Evolutionary conservation across 208 protist species (phyloP).

Genomic region (Leptomonas seymouri): DNA sequence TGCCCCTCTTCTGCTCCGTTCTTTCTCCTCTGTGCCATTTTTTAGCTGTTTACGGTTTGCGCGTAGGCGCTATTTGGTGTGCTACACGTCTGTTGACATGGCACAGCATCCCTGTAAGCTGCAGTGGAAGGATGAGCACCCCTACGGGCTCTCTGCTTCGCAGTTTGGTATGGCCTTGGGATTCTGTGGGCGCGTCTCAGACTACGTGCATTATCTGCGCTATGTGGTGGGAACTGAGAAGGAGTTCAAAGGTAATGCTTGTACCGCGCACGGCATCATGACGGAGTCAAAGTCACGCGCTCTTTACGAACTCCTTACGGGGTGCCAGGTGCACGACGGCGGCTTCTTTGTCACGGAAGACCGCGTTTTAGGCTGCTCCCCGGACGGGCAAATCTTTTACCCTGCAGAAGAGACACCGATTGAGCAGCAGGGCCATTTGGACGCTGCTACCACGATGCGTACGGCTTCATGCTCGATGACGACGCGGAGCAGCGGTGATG

Average conservation of each 20-base stretch:
- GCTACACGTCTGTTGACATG: conserved; percentile 38
- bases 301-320: conserved; percentile 87
- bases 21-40: no score
- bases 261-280: conserved; percentile 75
- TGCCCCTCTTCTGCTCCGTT: no score
- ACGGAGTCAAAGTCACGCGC: conserved; percentile 83
- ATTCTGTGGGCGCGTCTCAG: conserved; percentile 72
- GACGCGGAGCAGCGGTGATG: background rate
- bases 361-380: conserved; percentile 77
- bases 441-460: background rate
- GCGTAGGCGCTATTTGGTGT: no score
- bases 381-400: conserved; percentile 75
- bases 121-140: conserved; percentile 52
- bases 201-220: conserved; percentile 84
- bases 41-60: no score
- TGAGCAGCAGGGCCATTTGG: background rate
- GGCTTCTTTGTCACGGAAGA: conserved; percentile 80
- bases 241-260: conserved; percentile 84
- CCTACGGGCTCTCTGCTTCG: conserved; percentile 79
- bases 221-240: conserved; percentile 74
- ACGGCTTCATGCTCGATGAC: background rate
- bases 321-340: conserved; percentile 64
- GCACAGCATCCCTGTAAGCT: conserved; percentile 73
- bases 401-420: conserved; percentile 12
- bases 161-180: conserved; percentile 89